These are phyloP conservation scores for Cercospora zeina DNA, from an alignment of 2,329 filamentous ascomycete species.

Conservation along the genomic window DNA sequence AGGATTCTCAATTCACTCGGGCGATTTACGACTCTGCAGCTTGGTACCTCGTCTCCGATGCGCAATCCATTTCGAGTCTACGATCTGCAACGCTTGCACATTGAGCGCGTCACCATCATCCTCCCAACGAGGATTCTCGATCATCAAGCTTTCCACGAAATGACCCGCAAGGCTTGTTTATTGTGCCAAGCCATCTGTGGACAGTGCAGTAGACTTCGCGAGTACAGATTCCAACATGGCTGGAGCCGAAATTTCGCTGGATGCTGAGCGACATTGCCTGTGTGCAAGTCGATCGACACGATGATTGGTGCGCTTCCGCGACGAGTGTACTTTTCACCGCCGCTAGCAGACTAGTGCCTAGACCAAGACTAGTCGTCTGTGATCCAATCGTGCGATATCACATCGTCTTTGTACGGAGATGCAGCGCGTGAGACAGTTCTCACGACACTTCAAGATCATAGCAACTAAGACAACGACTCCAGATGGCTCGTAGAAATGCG, in stretches of 20 bases:
- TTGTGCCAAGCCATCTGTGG: neutral
- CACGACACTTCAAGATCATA: neutral
- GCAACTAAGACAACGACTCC: neutral
- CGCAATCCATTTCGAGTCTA: neutral
- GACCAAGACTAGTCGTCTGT: neutral
- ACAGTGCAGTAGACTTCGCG: neutral
- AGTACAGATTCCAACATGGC: neutral
- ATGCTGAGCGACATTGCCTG: neutral
- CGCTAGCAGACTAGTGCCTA: neutral
- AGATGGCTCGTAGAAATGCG: neutral
- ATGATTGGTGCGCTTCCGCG: neutral
- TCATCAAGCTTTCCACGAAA: neutral
- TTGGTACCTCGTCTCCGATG: neutral
- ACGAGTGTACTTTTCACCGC: neutral
- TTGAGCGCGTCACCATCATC: neutral
- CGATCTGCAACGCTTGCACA: neutral
- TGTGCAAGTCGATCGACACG: neutral
- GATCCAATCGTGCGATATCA: neutral
- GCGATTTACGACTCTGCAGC: neutral
- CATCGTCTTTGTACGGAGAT: neutral
- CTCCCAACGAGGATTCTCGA: neutral
- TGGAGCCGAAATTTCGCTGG: neutral
- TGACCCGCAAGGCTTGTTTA: neutral
- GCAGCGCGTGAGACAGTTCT: neutral
- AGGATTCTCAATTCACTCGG: neutral